Conservation (phyloP, 2,329 filamentous ascomycete genomes). For the Alternaria conjuncta region DNA sequence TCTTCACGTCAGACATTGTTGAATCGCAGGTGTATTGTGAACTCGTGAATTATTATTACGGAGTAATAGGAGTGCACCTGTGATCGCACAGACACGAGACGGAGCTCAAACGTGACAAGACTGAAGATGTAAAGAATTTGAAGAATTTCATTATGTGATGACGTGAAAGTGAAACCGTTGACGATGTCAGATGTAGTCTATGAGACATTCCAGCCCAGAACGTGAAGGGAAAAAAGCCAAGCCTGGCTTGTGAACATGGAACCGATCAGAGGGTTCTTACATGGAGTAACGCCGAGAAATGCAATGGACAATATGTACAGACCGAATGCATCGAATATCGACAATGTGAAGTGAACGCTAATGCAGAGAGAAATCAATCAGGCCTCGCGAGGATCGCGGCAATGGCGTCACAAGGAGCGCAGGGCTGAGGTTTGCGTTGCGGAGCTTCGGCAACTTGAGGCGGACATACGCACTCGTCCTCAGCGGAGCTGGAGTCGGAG, state of each 20-base stretch:
- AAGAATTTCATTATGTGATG: background rate
- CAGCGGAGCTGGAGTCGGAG: slow-evolving; percentile 17
- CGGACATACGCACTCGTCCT: slow-evolving; percentile 21
- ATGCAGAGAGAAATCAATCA: slow-evolving; percentile 15
- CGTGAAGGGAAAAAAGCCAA: slow-evolving; percentile 4
- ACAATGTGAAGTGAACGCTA: slow-evolving; percentile 26
- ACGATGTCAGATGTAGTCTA: slow-evolving; percentile 7
- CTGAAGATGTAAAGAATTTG: background rate
- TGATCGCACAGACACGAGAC: background rate
- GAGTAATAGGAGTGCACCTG: background rate
- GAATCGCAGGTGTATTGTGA: background rate
- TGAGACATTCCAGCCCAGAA: slow-evolving; percentile 1
- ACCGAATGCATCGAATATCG: slow-evolving; percentile 29
- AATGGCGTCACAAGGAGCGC: slow-evolving; percentile 35
- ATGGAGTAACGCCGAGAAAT: slow-evolving; percentile 30
- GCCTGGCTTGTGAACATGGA: slow-evolving; percentile 18
- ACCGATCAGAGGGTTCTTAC: slow-evolving; percentile 32
- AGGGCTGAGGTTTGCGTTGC: slow-evolving; percentile 25
- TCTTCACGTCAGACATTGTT: background rate
- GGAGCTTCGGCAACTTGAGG: slow-evolving; percentile 15
- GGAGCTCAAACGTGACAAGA: background rate
- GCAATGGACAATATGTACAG: slow-evolving; percentile 20
- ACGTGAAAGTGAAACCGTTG: slow-evolving; percentile 1
- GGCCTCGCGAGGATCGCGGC: slow-evolving; percentile 31
- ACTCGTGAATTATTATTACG: background rate